Evolutionary conservation across 208 protist species (phyloP), one percentile per base, ranked within the genome.

Genomic region (Wallacemonas sp.): DNA sequence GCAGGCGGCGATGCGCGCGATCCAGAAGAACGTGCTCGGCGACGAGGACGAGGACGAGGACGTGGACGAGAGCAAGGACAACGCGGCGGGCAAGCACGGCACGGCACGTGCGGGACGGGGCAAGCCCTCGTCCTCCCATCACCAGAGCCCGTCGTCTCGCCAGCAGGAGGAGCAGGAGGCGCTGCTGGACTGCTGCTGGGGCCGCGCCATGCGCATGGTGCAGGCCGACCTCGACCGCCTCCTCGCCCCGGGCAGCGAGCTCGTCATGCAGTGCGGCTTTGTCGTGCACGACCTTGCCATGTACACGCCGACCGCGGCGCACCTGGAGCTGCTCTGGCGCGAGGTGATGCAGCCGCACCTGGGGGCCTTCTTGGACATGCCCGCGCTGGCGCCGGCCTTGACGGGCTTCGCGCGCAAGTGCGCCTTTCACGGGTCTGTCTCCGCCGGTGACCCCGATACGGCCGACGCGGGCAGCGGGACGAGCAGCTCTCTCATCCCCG

Each of bases 201-300:
- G 77, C 25, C 77, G 75, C 2, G 87, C 87, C 1, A 71, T 91
- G 16, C 65, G 57, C 22, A 55, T 89, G 46, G 74, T 87, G 25
- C 41, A 79, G 48, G 61, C 72, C 4, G 68, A 75, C 22, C 38
- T 92, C 28, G 74, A 81, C 44, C 74, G 83, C 26, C 59, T 93
- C 25, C 67, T 93, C 36, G 69, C 78, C 26, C 76, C 82, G 8
- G 71, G 76, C 32, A 82, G 74, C 28, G 78, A 86, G 11, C 71
- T 67, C 7, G 28, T 86, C 7, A 70, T 74, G 18, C 80, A 82
- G 32, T 46, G 67, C 32, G 70, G 64, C 26, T 93, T 86, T 62
- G 77, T 90, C 11, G 68, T 97, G 61, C 91, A 94, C 29, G 89
- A 93, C 61, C 70, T 97, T 11, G 84, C 80, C n/a, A 74, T 91